phyloP scores from a whole-genome alignment of 2,329 filamentous ascomycete species.

The Allantophomopsis lycopodina region DNA sequence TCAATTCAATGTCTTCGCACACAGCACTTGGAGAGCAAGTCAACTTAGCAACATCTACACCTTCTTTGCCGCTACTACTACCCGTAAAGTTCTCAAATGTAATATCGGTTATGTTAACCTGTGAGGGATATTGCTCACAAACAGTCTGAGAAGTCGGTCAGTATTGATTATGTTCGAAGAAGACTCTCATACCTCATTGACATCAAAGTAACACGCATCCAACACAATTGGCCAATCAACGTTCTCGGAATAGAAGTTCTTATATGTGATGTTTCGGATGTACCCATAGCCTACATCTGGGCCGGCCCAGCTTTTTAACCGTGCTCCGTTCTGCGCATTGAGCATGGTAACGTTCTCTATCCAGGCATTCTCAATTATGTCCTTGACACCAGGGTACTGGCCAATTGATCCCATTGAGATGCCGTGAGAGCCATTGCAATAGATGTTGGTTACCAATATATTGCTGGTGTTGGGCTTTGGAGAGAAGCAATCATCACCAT shows the following conservation, averaged over 20 bases:
- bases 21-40: slow-evolving; percentile 42
- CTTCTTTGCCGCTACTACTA: slow-evolving; percentile 39
- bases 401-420: slow-evolving; percentile 44
- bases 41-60: slow-evolving; percentile 36
- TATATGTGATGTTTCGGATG: slow-evolving; percentile 47
- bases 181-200: slow-evolving; percentile 16
- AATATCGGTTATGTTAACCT: slow-evolving; percentile 44
- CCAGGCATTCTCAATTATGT: slow-evolving; percentile 40
- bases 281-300: slow-evolving; percentile 41
- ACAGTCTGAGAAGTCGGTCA: slow-evolving; percentile 25
- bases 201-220: slow-evolving; percentile 50
- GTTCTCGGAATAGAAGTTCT: slow-evolving; percentile 43
- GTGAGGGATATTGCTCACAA: slow-evolving; percentile 37
- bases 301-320: slow-evolving; percentile 49
- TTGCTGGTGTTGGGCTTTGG: slow-evolving; percentile 45
- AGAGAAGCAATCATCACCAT: slow-evolving; percentile 47
- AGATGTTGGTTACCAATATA: slow-evolving; percentile 42
- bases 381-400: slow-evolving; percentile 38
- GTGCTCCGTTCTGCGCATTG: slow-evolving; percentile 36
- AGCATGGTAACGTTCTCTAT: slow-evolving; percentile 46
- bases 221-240: slow-evolving; percentile 43
- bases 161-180: not conserved
- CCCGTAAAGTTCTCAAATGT: slow-evolving; percentile 44
- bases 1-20: slow-evolving; percentile 39
- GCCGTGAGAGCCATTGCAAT: slow-evolving; percentile 44